A percentile compares a stretch with the other conserved stretches of the same genome.
phyloP scores from a whole-genome alignment of 768 basidiomycete genomes.

The Calocera viscosa region DNA sequence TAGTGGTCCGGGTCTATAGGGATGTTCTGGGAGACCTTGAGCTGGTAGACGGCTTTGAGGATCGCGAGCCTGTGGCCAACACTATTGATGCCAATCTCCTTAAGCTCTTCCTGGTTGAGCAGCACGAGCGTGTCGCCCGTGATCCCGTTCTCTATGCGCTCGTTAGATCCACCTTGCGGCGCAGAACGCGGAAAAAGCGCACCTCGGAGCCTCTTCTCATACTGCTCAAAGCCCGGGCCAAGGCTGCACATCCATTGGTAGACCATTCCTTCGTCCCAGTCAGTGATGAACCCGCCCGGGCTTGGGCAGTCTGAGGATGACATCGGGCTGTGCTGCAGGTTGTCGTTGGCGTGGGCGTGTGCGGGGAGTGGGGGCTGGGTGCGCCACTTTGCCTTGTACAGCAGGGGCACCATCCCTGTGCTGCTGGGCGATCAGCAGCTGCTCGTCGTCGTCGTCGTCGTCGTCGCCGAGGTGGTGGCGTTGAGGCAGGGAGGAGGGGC shows the following conservation, averaged over 20 bases:
- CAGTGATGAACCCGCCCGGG: conserved; percentile 7
- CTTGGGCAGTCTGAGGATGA: not conserved
- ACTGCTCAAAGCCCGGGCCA: conserved; percentile 58
- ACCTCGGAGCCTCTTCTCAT: conserved; percentile 74
- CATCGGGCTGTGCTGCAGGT: not conserved
- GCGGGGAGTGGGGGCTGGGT: not conserved
- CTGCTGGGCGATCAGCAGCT: not conserved
- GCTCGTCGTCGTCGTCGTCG: no score
- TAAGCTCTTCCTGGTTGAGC: conserved; percentile 72
- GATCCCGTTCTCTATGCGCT: conserved; percentile 66
- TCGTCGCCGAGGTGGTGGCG: no score
- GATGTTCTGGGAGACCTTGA: conserved; percentile 74
- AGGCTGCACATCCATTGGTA: conserved; percentile 62
- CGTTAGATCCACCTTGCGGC: conserved; percentile 1
- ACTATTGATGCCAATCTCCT: conserved; percentile 74
- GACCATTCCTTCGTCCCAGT: conserved; percentile 40
- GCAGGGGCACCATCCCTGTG: not conserved
- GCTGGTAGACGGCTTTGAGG: conserved; percentile 79
- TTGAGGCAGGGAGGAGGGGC: no score
- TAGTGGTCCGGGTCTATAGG: conserved; percentile 75
- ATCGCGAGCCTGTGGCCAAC: conserved; percentile 87
- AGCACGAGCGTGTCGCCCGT: conserved; percentile 79
- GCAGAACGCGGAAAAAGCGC: conserved; percentile 18
- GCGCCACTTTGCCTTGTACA: conserved; percentile 6
- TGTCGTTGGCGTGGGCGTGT: no score